Percentiles rank a stretch among this genome's conserved stretches.
These are phyloP conservation scores for Lodderomyces beijingensis DNA, from an alignment of 1,139 yeast species.

Conservation along the genomic window DNA sequence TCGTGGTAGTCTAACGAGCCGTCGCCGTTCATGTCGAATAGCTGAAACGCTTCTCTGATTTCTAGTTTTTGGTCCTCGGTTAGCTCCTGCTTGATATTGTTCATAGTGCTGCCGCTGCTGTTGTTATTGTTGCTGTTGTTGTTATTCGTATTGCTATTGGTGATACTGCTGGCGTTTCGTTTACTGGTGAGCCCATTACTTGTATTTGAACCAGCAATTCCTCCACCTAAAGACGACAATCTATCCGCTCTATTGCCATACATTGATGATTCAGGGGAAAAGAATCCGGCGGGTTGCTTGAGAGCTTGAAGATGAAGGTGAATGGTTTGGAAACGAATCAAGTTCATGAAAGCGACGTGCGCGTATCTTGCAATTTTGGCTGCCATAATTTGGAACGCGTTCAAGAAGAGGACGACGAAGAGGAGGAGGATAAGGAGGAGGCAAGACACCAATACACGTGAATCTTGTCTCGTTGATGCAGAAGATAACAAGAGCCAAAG, in stretches of 20 bases:
- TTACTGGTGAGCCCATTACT: slow-evolving; percentile 5
- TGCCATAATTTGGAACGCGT: too few relatives aligned
- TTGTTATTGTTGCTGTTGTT: slow-evolving; percentile 2
- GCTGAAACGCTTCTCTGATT: slow-evolving; percentile 86
- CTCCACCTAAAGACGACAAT: slow-evolving; percentile 4
- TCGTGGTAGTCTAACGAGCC: slow-evolving; percentile 91
- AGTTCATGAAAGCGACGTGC: too few relatives aligned
- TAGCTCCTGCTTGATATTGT: slow-evolving; percentile 52
- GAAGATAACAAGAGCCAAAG: background rate
- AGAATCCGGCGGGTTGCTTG: too few relatives aligned
- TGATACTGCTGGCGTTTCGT: slow-evolving; percentile 3
- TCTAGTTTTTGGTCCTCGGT: slow-evolving; percentile 90
- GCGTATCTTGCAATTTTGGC: too few relatives aligned
- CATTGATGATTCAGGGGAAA: too few relatives aligned
- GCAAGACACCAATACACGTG: too few relatives aligned
- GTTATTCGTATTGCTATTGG: slow-evolving; percentile 5
- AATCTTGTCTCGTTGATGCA: too few relatives aligned
- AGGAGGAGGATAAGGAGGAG: too few relatives aligned
- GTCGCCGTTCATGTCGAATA: slow-evolving; percentile 91
- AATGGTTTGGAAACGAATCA: too few relatives aligned
- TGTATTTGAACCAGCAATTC: slow-evolving; percentile 1
- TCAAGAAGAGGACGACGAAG: too few relatives aligned
- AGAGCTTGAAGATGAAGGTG: too few relatives aligned
- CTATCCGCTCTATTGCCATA: slow-evolving; percentile 7
- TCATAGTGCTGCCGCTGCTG: slow-evolving; percentile 4